Conservation (phyloP, 257 asterid genomes). For the Haberlea rhodopensis region DNA sequence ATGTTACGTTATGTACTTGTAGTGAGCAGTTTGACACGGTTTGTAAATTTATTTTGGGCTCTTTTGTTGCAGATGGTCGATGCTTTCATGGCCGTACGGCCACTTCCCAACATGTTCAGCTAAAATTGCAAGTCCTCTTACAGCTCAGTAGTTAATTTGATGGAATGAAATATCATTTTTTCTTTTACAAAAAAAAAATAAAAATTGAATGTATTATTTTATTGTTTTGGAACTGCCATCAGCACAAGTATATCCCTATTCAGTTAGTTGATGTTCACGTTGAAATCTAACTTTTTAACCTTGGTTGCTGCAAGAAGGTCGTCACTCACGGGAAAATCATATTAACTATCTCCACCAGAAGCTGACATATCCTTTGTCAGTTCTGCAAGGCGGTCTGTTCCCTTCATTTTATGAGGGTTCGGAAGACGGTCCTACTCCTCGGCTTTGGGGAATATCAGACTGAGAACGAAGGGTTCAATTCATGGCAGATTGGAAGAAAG, state of each 20-base stretch:
- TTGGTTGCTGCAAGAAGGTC: slow-evolving; percentile 50
- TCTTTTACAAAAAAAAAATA: too few relatives aligned
- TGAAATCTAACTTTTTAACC: slow-evolving; percentile 21
- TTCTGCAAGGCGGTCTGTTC: slow-evolving; percentile 60
- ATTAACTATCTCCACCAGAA: slow-evolving; percentile 63
- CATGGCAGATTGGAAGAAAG: slow-evolving; percentile 45
- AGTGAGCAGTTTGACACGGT: too few relatives aligned
- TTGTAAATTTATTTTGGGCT: not conserved
- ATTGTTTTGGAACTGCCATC: too few relatives aligned
- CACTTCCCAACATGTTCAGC: slow-evolving; percentile 80
- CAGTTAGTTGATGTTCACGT: slow-evolving; percentile 13
- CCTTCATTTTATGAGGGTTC: too few relatives aligned
- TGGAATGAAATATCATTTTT: not conserved
- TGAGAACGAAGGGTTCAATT: slow-evolving; percentile 48
- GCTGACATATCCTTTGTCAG: slow-evolving; percentile 83
- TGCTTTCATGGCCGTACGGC: slow-evolving; percentile 83
- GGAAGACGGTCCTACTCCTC: slow-evolving; percentile 55
- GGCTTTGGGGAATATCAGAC: slow-evolving; percentile 71
- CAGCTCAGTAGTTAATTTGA: not conserved
- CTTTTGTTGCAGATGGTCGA: slow-evolving; percentile 69
- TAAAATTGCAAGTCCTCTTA: slow-evolving; percentile 17
- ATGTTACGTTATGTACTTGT: not conserved
- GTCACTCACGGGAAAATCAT: slow-evolving; percentile 75
- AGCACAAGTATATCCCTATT: too few relatives aligned
- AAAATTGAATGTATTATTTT: too few relatives aligned